phyloP scores from a whole-genome alignment of 805 yeast species.

The Ogataea corticis region DNA sequence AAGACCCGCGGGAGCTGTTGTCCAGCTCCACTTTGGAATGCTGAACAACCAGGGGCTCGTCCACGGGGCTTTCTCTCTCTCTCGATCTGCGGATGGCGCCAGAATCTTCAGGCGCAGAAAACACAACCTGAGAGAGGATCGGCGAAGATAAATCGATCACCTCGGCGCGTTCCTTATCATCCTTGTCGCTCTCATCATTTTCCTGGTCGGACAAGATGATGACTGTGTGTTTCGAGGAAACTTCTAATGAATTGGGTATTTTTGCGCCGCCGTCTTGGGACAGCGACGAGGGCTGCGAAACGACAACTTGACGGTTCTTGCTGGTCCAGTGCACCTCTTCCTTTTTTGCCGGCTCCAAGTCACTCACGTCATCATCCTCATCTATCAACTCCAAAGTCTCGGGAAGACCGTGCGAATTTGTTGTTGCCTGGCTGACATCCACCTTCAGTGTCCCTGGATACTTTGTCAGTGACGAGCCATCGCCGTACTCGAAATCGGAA shows the following conservation, averaged over 20 bases:
- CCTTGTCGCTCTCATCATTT: slow-evolving; percentile 1
- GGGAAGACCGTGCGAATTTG: slow-evolving; percentile 11
- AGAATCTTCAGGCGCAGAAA: slow-evolving; percentile 5
- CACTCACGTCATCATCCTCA: slow-evolving; percentile 4
- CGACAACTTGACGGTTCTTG: neutral
- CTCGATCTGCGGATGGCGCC: neutral
- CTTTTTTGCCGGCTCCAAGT: neutral
- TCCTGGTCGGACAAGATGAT: slow-evolving; percentile 1
- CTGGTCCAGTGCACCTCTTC: neutral
- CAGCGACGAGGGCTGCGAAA: slow-evolving; percentile 4
- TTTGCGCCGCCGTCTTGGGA: neutral
- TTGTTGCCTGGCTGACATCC: slow-evolving; percentile 7
- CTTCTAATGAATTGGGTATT: neutral
- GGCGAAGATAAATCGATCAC: neutral
- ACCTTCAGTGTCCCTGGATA: slow-evolving; percentile 4
- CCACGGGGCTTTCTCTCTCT: neutral
- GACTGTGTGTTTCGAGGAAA: slow-evolving; percentile 2
- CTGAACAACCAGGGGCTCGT: neutral
- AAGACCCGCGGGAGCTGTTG: slow-evolving; percentile 30
- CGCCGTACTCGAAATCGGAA: slow-evolving; percentile 20
- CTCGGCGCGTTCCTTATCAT: neutral
- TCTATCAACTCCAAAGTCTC: slow-evolving; percentile 1
- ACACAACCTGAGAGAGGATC: slow-evolving; percentile 12
- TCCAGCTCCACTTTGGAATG: slow-evolving; percentile 6
- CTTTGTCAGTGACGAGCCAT: neutral